These are phyloP conservation scores for Murraya koenigii DNA, from an alignment of 345 rosid species.

Conservation along the genomic window DNA sequence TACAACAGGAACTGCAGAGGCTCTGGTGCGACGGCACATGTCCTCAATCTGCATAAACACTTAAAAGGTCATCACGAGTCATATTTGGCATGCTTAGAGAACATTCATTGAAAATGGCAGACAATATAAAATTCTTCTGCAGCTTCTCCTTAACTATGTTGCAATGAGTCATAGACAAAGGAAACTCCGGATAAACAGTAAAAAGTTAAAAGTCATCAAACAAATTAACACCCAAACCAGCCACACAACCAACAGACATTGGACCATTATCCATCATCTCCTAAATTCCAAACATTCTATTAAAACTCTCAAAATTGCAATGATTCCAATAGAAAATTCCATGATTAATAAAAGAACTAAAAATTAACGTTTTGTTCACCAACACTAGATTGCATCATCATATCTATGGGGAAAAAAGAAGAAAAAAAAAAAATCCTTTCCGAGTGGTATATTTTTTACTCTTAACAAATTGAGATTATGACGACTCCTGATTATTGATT, in stretches of 20 bases:
- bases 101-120: not conserved
- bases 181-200: not conserved
- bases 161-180: not conserved
- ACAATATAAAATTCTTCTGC: not conserved
- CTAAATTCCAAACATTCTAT: not conserved
- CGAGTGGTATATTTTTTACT: not conserved
- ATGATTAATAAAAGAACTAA: not conserved
- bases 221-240: not conserved
- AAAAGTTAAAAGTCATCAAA: not conserved
- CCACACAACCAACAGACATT: not conserved
- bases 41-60: constrained; percentile 63
- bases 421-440: too few relatives aligned
- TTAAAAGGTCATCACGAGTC: constrained; percentile 1
- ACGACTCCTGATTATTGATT: not conserved
- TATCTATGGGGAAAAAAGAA: too few relatives aligned
- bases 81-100: not conserved
- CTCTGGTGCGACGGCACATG: constrained; percentile 71
- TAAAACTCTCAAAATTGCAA: not conserved
- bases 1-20: constrained; percentile 87
- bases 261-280: not conserved
- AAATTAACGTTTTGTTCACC: not conserved
- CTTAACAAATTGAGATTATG: not conserved
- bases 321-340: not conserved
- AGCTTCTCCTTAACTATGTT: not conserved
- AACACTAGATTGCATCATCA: not conserved